These are phyloP conservation scores for Penstemon barbatus DNA, from an alignment of 257 asterid species.

Conservation along the genomic window DNA sequence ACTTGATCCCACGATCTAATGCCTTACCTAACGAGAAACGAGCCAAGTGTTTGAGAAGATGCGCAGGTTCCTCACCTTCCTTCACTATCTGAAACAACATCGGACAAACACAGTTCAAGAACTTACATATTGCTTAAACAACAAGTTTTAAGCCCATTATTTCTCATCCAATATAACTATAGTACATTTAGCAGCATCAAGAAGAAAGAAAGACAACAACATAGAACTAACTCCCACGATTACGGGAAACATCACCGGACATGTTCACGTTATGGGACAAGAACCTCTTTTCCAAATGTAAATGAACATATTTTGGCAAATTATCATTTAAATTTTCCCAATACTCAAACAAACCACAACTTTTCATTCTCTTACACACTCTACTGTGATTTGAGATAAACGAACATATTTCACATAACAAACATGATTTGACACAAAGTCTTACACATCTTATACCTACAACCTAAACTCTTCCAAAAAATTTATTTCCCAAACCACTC, in stretches of 20 bases:
- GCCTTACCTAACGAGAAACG: slow-evolving; percentile 39
- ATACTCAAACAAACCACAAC: neutral
- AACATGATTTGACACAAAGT: too few relatives aligned
- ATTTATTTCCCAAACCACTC: too few relatives aligned
- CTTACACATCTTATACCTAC: too few relatives aligned
- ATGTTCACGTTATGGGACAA: neutral
- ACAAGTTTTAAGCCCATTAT: neutral
- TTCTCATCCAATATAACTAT: neutral
- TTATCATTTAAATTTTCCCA: neutral
- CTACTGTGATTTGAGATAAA: too few relatives aligned
- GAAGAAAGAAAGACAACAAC: too few relatives aligned
- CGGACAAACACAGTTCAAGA: slow-evolving; percentile 5
- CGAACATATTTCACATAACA: too few relatives aligned
- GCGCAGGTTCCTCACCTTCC: slow-evolving; percentile 53
- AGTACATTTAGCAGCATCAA: too few relatives aligned
- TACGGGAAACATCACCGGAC: neutral
- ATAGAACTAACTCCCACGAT: neutral
- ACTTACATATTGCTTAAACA: slow-evolving; percentile 7
- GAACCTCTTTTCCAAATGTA: neutral
- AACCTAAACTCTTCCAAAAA: too few relatives aligned
- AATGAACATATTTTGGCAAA: neutral
- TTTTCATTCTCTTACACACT: too few relatives aligned
- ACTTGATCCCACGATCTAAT: slow-evolving; percentile 36
- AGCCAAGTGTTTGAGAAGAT: slow-evolving; percentile 44
- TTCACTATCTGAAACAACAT: slow-evolving; percentile 44